These are phyloP conservation scores for Anaeromyces robustus DNA, from an alignment of 192 early-diverging fungal genomes.

Conservation along the genomic window DNA sequence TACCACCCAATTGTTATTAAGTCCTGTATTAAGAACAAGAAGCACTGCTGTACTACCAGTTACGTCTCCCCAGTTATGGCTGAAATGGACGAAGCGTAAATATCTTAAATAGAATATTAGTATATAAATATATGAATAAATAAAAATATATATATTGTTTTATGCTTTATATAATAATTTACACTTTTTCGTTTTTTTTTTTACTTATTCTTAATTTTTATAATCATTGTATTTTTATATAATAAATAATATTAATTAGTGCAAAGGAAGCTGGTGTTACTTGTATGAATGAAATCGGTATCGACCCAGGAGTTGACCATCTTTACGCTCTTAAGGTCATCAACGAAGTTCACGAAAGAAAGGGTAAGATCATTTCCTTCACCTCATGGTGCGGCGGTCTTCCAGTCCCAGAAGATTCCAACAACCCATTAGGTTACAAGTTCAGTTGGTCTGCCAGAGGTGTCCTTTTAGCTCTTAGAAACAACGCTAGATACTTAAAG, in stretches of 20 bases:
- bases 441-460: constrained; percentile 97
- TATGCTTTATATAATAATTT: too few relatives aligned
- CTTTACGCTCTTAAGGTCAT: constrained; percentile 91
- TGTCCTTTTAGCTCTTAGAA: constrained; percentile 89
- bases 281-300: constrained; percentile 95
- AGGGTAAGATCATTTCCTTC: constrained; percentile 75
- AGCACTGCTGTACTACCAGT: constrained; percentile 89
- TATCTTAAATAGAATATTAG: background rate
- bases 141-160: too few relatives aligned
- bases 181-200: too few relatives aligned
- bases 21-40: constrained; percentile 76
- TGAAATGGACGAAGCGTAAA: constrained; percentile 67
- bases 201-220: too few relatives aligned
- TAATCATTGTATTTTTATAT: background rate
- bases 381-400: constrained; percentile 95
- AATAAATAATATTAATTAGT: constrained; percentile 6
- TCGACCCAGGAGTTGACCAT: constrained; percentile 98
- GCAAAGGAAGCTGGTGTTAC: constrained; percentile 75
- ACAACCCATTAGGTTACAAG: constrained; percentile 99
- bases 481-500: constrained; percentile 79
- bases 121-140: too few relatives aligned
- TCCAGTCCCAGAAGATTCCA: constrained; percentile 87
- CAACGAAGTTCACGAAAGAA: constrained; percentile 63
- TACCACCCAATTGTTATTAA: constrained; percentile 80
- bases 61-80: constrained; percentile 94